Conservation (phyloP, 129 eudicot genomes). For the Lactuca saligna region DNA sequence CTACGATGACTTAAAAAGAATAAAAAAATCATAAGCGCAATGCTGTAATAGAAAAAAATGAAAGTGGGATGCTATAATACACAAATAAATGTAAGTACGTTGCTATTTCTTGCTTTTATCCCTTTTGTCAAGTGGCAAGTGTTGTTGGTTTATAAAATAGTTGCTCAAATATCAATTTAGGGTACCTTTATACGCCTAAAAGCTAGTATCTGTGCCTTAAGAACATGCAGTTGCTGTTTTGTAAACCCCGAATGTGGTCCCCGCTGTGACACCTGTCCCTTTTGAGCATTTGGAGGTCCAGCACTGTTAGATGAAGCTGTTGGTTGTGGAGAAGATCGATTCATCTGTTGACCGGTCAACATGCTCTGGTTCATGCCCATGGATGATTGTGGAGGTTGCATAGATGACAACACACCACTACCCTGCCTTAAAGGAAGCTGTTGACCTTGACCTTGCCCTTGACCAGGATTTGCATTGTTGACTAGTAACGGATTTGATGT, state of each 20-base stretch:
- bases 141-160: background rate
- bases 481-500: conserved; percentile 34
- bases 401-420: conserved; percentile 58
- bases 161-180: background rate
- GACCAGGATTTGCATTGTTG: conserved; percentile 41
- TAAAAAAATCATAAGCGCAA: background rate
- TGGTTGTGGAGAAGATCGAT: conserved; percentile 57
- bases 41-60: background rate
- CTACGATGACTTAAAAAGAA: background rate
- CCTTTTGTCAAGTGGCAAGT: background rate
- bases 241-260: conserved; percentile 52
- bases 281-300: conserved; percentile 47
- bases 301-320: conserved; percentile 33
- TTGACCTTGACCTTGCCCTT: conserved; percentile 37
- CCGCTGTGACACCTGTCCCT: conserved; percentile 30
- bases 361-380: conserved; percentile 65
- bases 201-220: conserved; percentile 93
- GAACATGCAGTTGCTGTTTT: conserved; percentile 85
- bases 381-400: conserved; percentile 57
- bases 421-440: conserved; percentile 70
- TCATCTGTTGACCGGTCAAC: conserved; percentile 41
- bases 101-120: background rate
- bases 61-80: too few relatives aligned
- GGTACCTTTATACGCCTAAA: conserved; percentile 89
- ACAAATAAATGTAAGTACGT: too few relatives aligned